Base-by-base conservation (phyloP, 164 flowering plant species). In the Saururus chinensis region DNA sequence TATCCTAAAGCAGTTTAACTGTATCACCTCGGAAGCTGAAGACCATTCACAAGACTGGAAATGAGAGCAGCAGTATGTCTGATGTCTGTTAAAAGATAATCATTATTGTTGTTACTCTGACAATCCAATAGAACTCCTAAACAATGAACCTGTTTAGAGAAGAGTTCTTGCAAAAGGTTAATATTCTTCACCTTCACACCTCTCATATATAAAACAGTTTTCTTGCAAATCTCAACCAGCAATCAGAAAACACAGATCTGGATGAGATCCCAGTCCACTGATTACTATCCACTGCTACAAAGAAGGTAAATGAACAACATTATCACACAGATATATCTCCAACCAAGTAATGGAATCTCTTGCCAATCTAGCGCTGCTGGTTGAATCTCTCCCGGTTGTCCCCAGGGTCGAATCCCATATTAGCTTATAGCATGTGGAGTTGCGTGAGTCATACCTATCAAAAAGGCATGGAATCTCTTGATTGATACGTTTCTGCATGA, bases 21-120 rank as follows among this genome's bases (percentile, higher is more conserved):
- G 1, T 7, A 55, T 56, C 75, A 89, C 98, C 91, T 87, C 45
- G 96, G 88, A 74, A 87, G 68, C 66, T 80, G 84, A 74, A 92
- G 95, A 59, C 96, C 96, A 12, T 63, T 37, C 8, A 81, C 76
- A 52, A 92, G 87, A 70, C 81, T 84, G 61, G 77, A 71, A 48
- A 83, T 61, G 53, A 92, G 81, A 24, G 76, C 76, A 56, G 73
- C 63, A 64, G 72, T 86, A 64, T 80, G 79, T 66, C 70, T 82
- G 62, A 87, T 79, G 68, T 80, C 67, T 21, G 53, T 64, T 53
- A 67, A 73, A 40, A 78, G 77, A 73, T 30, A 53, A 37, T 78
- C 74, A 51, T 49, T 62, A 8, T 30, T 70, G 64, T 30, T 30
- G 37, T 30, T 30, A 30, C 37, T 30, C 37, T 2, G 37, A 30